A percentile compares a stretch with the other conserved stretches of the same genome.
phyloP scores from a whole-genome alignment of 352 stramenopile species.

The Pythium graminicola region DNA sequence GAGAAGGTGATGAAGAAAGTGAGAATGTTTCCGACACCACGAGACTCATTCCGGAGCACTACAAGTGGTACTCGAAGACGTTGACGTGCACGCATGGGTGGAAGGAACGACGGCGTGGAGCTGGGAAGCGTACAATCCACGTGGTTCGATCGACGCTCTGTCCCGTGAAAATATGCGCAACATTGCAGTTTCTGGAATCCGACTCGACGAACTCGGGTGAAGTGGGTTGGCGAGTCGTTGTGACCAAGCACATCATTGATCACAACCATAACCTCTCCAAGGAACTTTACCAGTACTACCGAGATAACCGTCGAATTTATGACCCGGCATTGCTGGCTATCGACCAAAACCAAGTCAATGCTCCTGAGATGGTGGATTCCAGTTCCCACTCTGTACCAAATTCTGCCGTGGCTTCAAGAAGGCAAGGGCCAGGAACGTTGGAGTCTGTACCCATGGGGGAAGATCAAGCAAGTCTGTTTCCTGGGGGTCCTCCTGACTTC shows the following conservation, averaged over 20 bases:
- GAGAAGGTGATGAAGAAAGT: not conserved
- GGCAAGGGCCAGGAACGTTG: not conserved
- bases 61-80: slow-evolving; percentile 79
- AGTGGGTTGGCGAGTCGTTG: slow-evolving; percentile 52
- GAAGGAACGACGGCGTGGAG: slow-evolving; percentile 64
- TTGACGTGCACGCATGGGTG: slow-evolving; percentile 76
- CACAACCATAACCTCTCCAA: slow-evolving; percentile 80
- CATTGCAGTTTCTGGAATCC: slow-evolving; percentile 40
- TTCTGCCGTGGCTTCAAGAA: not conserved
- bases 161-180: slow-evolving; percentile 75
- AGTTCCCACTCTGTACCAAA: not conserved
- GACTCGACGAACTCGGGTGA: not conserved
- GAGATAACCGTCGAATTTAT: slow-evolving; percentile 74
- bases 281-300: slow-evolving; percentile 67
- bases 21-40: slow-evolving; percentile 11
- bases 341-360: slow-evolving; percentile 27
- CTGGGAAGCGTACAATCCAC: slow-evolving; percentile 57
- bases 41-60: slow-evolving; percentile 51
- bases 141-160: slow-evolving; percentile 59
- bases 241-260: slow-evolving; percentile 68
- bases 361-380: not conserved
- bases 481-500: not conserved
- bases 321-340: slow-evolving; percentile 63
- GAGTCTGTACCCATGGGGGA: not conserved
- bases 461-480: not conserved